A percentile compares a stretch with the other conserved stretches of the same genome.
phyloP scores from a whole-genome alignment of 2,329 filamentous ascomycete species.

The Rosellinia necatrix region DNA sequence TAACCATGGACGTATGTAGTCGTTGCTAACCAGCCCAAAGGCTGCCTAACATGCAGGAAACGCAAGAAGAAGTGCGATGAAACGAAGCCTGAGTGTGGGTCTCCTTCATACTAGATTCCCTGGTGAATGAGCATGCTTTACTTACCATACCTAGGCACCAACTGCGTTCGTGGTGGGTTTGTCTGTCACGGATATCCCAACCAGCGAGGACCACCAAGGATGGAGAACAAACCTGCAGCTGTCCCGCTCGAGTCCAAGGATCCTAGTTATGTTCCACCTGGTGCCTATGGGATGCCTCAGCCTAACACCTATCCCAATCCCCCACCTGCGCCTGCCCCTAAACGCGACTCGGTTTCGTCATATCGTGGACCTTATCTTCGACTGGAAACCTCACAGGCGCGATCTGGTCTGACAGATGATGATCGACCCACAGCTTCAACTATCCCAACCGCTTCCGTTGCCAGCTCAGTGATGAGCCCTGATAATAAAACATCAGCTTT shows the following conservation, averaged over 20 bases:
- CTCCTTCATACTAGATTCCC: not conserved
- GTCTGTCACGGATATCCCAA: constrained; percentile 89
- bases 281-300: constrained; percentile 66
- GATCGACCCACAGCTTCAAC: constrained; percentile 64
- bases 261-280: constrained; percentile 63
- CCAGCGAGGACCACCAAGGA: constrained; percentile 79
- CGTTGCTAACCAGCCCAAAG: constrained; percentile 20
- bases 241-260: constrained; percentile 87
- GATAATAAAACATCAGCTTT: constrained; percentile 66
- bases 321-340: constrained; percentile 41
- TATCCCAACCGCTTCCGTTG: constrained; percentile 60
- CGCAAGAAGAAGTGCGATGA: constrained; percentile 99
- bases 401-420: constrained; percentile 60
- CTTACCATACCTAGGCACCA: constrained; percentile 65
- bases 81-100: constrained; percentile 86
- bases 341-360: constrained; percentile 62
- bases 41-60: constrained; percentile 84
- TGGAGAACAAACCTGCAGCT: constrained; percentile 68
- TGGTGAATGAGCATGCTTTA: constrained; percentile 17
- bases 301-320: constrained; percentile 38
- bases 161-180: constrained; percentile 89
- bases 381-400: constrained; percentile 66
- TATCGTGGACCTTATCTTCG: constrained; percentile 66
- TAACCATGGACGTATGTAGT: not conserved
- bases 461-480: constrained; percentile 49